Conservation (phyloP, 1,139 yeast species). For the Kodamaea alishanica region DNA sequence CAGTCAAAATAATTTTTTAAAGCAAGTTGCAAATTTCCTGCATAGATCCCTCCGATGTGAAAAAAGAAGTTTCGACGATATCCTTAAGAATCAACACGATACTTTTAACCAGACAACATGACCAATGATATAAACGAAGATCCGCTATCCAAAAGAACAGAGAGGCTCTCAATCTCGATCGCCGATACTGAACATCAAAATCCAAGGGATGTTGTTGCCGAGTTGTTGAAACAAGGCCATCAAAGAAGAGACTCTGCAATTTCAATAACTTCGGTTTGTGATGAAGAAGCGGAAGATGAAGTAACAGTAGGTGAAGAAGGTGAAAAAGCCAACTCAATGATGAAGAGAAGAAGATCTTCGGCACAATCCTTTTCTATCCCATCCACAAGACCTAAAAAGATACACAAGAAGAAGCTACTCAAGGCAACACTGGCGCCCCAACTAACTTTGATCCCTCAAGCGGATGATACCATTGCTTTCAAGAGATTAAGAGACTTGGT, state of each 20-base stretch:
- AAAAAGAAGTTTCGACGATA: no score
- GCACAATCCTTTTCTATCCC: conserved; percentile 22
- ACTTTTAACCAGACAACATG: neutral
- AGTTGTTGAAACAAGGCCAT: conserved; percentile 10
- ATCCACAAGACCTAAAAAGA: conserved; percentile 16
- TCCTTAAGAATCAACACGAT: neutral
- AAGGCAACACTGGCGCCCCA: conserved; percentile 32
- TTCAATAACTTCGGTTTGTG: conserved; percentile 20
- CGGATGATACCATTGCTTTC: conserved; percentile 25
- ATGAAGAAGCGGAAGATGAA: conserved; percentile 18
- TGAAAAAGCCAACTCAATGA: conserved; percentile 9
- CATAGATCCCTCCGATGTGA: neutral
- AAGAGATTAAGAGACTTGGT: conserved; percentile 51
- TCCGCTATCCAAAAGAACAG: conserved; percentile 24
- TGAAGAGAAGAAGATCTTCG: conserved; percentile 44
- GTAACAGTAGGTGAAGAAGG: no score
- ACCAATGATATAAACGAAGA: conserved; percentile 10
- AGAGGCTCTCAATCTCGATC: conserved; percentile 27
- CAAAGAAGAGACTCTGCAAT: conserved; percentile 26
- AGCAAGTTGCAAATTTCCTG: neutral
- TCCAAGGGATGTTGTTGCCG: conserved; percentile 19
- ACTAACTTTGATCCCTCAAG: conserved; percentile 14
- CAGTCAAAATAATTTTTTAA: no score
- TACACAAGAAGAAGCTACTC: conserved; percentile 32
- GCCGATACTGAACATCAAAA: conserved; percentile 19